phyloP scores from a whole-genome alignment of 176 grass and related monocot species.

The Phoenix roebelenii region DNA sequence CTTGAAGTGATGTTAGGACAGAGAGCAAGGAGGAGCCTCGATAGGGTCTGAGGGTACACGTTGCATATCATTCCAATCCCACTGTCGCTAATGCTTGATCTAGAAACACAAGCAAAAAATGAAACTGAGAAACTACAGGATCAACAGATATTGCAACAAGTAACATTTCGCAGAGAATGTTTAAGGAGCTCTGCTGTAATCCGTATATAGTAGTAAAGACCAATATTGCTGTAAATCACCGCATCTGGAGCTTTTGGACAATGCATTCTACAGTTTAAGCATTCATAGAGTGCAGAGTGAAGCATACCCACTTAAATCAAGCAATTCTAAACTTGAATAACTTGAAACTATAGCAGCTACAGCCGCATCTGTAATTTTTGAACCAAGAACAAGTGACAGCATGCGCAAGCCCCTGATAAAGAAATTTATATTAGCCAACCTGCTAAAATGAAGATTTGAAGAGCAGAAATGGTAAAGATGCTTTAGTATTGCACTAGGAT shows the following conservation, averaged over 20 bases:
- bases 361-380: slow-evolving; percentile 84
- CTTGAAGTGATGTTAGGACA: slow-evolving; percentile 84
- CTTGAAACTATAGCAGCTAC: slow-evolving; percentile 74
- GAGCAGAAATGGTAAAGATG: too few species aligned
- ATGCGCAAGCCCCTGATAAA: slow-evolving; percentile 45
- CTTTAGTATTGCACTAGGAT: too few species aligned
- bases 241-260: too few species aligned
- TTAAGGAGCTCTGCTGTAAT: slow-evolving; percentile 2
- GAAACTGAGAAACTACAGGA: too few species aligned
- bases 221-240: too few species aligned
- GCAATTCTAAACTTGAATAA: slow-evolving; percentile 55
- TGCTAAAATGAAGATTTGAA: too few species aligned
- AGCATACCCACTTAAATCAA: slow-evolving; percentile 88
- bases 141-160: too few species aligned
- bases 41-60: slow-evolving; percentile 48
- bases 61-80: slow-evolving; percentile 81
- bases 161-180: neutral
- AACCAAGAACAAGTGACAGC: slow-evolving; percentile 63
- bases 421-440: neutral
- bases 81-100: slow-evolving; percentile 81
- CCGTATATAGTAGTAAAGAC: neutral
- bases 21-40: slow-evolving; percentile 41
- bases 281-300: neutral
- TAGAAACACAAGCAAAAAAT: slow-evolving; percentile 5
- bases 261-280: neutral